Evolutionary conservation across 2,329 filamentous ascomycete species (phyloP).

Genomic region (Knufia fluminis): DNA sequence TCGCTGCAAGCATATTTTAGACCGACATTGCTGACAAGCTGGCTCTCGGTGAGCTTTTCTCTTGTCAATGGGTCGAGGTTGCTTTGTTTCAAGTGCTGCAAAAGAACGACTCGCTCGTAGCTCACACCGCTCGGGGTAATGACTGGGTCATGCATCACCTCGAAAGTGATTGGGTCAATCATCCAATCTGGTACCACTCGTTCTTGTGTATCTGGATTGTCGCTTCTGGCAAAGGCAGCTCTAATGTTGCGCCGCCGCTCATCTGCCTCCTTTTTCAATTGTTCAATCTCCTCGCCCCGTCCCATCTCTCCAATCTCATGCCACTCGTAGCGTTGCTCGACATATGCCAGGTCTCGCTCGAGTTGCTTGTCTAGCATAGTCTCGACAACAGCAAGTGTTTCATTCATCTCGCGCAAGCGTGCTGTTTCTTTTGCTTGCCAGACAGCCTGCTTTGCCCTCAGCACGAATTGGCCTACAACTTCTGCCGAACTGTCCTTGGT

Average conservation of each 20-base stretch:
- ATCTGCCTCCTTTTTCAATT: constrained; percentile 42
- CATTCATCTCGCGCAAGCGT: constrained; percentile 37
- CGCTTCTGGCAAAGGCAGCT: constrained; percentile 34
- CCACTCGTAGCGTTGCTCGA: constrained; percentile 28
- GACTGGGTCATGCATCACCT: constrained; percentile 44
- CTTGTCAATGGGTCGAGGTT: constrained; percentile 76
- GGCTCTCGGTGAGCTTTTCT: constrained; percentile 56
- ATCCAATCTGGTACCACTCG: constrained; percentile 42
- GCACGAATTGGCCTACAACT: constrained; percentile 62
- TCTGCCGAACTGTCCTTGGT: constrained; percentile 58
- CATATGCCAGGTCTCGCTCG: constrained; percentile 29
- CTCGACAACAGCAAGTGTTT: constrained; percentile 33
- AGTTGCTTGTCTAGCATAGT: constrained; percentile 32
- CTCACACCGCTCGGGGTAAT: constrained; percentile 69
- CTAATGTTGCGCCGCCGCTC: constrained; percentile 39
- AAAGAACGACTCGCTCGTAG: constrained; percentile 77
- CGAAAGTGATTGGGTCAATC: constrained; percentile 41
- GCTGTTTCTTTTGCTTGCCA: constrained; percentile 65
- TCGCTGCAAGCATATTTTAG: constrained; percentile 75
- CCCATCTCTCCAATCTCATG: constrained; percentile 49
- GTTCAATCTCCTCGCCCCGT: constrained; percentile 58
- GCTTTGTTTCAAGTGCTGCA: constrained; percentile 71
- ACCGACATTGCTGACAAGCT: constrained; percentile 72
- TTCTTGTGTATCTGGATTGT: constrained; percentile 34
- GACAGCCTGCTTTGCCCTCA: constrained; percentile 72